Evolutionary conservation across 2,329 filamentous ascomycete species (phyloP), one percentile per base, ranked within the genome.

Genomic region (Blastomyces percursus): DNA sequence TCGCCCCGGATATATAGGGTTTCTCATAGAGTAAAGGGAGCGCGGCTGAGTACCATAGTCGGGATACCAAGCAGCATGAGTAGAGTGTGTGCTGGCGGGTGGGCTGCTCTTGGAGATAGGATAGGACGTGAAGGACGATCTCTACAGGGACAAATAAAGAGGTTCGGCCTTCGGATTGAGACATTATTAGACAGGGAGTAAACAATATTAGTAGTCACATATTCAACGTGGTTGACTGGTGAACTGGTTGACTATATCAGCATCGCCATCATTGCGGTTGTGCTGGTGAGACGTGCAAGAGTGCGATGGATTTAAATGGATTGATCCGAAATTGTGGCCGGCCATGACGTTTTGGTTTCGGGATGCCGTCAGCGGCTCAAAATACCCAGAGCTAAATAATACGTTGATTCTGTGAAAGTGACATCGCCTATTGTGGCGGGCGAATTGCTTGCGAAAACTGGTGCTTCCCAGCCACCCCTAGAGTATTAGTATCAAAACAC

Each of bases 21-120:
- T 70, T 70, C 30, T 75, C 72, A 68, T 86, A 87, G 14, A 87
- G 78, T 14, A 75, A 72, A 0, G 75, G 71, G 9, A 84, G 74
- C 0, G 79, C 78, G 14, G 79, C 77, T 4, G 77, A 74, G 68
- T 86, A 84, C 84, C 84, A 86, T 65, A 83, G 79, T 38, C 76
- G 78, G 3, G 76, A 81, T 6, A 83, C 73, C 8, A 82, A 73
- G 67, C 81, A 82, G 69, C 82, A 83, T 3, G 77, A 75, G 61
- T 78, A 75, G 19, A 87, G 73, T 1, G 76, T 75, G 8, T 65
- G 58, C 70, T 86, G 84, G 3, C 76, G 73, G 50, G 70, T 67
- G 19, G 70, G 65, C 58, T 70, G 68, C 7, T 63, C 68, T n/a
- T 72, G 71, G 56, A 82, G 65, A 65, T 77, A 77, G 54, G 72